These are phyloP conservation scores for Lithocarpus polystachyus DNA, from an alignment of 306 rosid species.

Conservation along the genomic window DNA sequence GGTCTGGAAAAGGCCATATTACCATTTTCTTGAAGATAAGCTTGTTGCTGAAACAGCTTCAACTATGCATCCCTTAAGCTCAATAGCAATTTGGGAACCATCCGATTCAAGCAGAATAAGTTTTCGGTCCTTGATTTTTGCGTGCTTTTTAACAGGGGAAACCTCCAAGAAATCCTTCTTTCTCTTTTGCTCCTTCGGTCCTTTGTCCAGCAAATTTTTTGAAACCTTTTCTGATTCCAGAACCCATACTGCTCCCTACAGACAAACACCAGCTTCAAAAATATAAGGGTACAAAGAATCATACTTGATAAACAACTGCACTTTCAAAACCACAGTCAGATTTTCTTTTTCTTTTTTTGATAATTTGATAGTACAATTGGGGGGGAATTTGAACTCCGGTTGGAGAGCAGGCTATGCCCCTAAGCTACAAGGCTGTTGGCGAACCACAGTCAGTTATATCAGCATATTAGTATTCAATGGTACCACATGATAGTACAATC, in stretches of 20 bases:
- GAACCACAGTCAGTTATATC: background rate
- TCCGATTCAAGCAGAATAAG: slow-evolving; percentile 58
- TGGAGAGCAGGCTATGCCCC: too few relatives aligned
- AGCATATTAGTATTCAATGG: background rate
- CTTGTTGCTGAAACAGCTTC: slow-evolving; percentile 79
- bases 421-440: too few relatives aligned
- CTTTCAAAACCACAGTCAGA: background rate
- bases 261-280: slow-evolving; percentile 16
- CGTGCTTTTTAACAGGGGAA: slow-evolving; percentile 61
- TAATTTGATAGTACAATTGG: background rate
- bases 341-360: background rate
- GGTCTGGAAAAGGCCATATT: slow-evolving; percentile 16
- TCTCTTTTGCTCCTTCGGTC: slow-evolving; percentile 47
- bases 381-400: too few relatives aligned
- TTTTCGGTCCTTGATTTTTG: slow-evolving; percentile 45
- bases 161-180: slow-evolving; percentile 65
- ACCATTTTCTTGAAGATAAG: slow-evolving; percentile 83
- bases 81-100: slow-evolving; percentile 44
- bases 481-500: background rate
- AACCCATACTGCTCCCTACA: slow-evolving; percentile 87
- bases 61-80: slow-evolving; percentile 56
- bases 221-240: slow-evolving; percentile 63
- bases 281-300: background rate
- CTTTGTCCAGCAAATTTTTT: slow-evolving; percentile 41
- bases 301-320: background rate